Base-by-base conservation (phyloP, 768 basidiomycete genomes). In the Sarcomyxa edulis region DNA sequence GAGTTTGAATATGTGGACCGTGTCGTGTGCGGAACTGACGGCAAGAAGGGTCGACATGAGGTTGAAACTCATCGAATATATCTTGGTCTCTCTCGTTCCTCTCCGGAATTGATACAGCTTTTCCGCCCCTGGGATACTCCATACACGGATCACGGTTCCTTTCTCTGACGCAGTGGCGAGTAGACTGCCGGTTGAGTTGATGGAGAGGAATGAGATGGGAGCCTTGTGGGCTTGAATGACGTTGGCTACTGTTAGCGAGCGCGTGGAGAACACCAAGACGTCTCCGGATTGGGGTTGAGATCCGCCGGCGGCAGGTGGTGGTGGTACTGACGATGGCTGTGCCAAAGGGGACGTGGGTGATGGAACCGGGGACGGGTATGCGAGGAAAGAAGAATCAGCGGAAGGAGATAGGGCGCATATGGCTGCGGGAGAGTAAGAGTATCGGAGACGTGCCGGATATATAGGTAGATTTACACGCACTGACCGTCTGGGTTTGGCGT, bases 141-240 rank as follows among this genome's bases (percentile, higher is more conserved):
- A 98, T 1, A 98, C 93, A 30, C 96, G 79, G 39, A 99, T 95
- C 46, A 98, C 92, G 5, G 96, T 99, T 10, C 96, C 96, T 55
- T 94, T 95, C 31, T 94, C 91, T 2, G 84, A 87, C 10, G 92
- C 83, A 5, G 95, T 94, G 15, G 95, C 96, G 28, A 99, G 81
- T 39, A 97, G 71, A 0, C 88, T 88, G 9, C 95, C 95, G 1
- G 83, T 72, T 2, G 78, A 73, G 61, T 94, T 95, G 60, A 99
- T 76, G 5, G 87, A 70, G 32, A 98, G 71, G 51, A 80, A 81
- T 6, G 93, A 87, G 45, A 99, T 82, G 4, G 95, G 90, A 1
- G 92, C 64, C 62, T 97, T 97, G 67, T 99, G 96, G 12, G 96
- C 96, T 53, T 92, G 94, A 42, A 99, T 86, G 51, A 95, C 91